Evolutionary conservation across 495 filamentous ascomycete species (phyloP).

Genomic region (Sporormia fimetaria): DNA sequence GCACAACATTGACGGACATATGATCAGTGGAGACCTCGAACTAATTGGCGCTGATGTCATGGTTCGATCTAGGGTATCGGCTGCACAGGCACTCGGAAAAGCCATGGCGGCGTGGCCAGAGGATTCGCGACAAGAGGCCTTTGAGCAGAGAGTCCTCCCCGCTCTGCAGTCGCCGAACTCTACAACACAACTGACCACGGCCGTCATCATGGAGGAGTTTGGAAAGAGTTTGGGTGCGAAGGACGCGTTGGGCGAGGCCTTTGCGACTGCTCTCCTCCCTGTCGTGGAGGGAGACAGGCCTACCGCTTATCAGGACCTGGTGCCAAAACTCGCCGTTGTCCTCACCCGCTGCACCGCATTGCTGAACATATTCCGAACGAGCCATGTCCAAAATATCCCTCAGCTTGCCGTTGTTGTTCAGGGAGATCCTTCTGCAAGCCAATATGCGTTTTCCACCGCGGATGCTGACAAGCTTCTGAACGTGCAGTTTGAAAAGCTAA

Average conservation of each 20-base stretch:
- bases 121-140: constrained; percentile 35
- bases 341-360: constrained; percentile 83
- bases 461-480: constrained; percentile 77
- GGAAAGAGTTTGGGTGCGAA: constrained; percentile 42
- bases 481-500: constrained; percentile 74
- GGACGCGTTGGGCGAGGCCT: constrained; percentile 36
- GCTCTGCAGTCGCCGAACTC: constrained; percentile 59
- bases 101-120: constrained; percentile 53
- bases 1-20: constrained; percentile 94
- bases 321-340: constrained; percentile 76
- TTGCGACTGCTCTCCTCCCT: constrained; percentile 44
- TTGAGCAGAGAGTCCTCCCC: constrained; percentile 47
- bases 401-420: constrained; percentile 78
- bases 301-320: constrained; percentile 70
- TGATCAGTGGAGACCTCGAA: constrained; percentile 94
- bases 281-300: constrained; percentile 75
- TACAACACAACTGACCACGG: constrained; percentile 71
- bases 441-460: constrained; percentile 75
- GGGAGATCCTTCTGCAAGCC: constrained; percentile 79
- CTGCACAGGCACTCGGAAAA: constrained; percentile 70
- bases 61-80: constrained; percentile 75
- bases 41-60: constrained; percentile 81
- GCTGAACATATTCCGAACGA: constrained; percentile 80
- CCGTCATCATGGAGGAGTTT: constrained; percentile 83
- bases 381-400: constrained; percentile 66